These are phyloP conservation scores for Cladophialophora bantiana DNA, from an alignment of 2,329 filamentous ascomycete species.

Conservation along the genomic window DNA sequence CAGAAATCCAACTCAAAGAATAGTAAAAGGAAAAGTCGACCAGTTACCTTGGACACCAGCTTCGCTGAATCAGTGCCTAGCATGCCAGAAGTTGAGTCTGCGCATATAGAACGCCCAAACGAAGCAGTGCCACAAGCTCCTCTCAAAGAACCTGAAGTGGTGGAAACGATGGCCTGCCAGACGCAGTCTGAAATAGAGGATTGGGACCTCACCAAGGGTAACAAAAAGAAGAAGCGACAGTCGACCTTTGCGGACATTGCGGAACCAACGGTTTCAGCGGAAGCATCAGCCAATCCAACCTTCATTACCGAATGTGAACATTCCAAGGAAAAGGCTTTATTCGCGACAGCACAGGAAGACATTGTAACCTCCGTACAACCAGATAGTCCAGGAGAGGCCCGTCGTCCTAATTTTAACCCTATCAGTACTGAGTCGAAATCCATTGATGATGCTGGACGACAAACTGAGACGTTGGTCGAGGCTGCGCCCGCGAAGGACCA, in stretches of 20 bases:
- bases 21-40: slow-evolving; percentile 16
- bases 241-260: neutral
- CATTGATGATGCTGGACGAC: neutral
- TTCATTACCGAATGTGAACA: neutral
- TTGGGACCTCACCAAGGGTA: slow-evolving; percentile 41
- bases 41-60: slow-evolving; percentile 15
- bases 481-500: neutral
- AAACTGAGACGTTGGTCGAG: neutral
- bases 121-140: neutral
- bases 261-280: neutral
- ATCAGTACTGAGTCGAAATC: neutral
- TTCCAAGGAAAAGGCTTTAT: neutral
- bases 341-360: neutral
- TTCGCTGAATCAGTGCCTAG: neutral
- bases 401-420: neutral
- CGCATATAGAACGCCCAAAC: neutral
- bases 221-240: slow-evolving; percentile 21
- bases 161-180: neutral
- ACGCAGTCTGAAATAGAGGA: slow-evolving; percentile 22
- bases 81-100: neutral
- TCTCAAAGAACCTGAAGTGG: neutral
- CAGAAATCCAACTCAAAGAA: slow-evolving; percentile 43
- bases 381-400: neutral
- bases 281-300: neutral
- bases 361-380: neutral